Percentiles rank a stretch among this genome's conserved stretches.
phyloP scores from a whole-genome alignment of 495 filamentous ascomycete genomes.

The Penicillium waksmanii region DNA sequence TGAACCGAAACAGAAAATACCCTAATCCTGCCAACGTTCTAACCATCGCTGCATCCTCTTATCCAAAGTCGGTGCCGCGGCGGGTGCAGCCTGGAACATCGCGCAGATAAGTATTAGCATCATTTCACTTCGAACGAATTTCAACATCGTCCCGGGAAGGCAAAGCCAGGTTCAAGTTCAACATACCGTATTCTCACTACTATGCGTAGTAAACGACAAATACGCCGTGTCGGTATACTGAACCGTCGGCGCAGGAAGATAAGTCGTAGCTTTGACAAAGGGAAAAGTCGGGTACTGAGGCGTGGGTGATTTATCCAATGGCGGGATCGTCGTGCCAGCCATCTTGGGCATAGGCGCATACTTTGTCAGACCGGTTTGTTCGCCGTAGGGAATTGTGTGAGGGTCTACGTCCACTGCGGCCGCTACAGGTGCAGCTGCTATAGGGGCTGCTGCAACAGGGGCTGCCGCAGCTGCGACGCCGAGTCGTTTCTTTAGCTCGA shows the following conservation, averaged over 20 bases:
- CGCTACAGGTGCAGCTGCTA: background rate
- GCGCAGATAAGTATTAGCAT: no score
- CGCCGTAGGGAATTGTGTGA: slow-evolving; percentile 60
- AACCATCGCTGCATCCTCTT: slow-evolving; percentile 39
- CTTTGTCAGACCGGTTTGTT: slow-evolving; percentile 65
- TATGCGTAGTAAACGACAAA: slow-evolving; percentile 57
- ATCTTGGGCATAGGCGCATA: slow-evolving; percentile 76
- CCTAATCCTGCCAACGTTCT: slow-evolving; percentile 39
- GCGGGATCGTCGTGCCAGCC: slow-evolving; percentile 64
- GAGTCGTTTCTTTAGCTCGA: slow-evolving; percentile 40
- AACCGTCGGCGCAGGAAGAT: slow-evolving; percentile 56
- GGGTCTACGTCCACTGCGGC: slow-evolving; percentile 18
- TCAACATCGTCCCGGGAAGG: no score
- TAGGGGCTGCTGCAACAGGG: no score
- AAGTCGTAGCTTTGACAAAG: slow-evolving; percentile 60
- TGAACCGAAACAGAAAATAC: no score
- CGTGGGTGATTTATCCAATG: slow-evolving; percentile 49
- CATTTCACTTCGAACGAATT: no score
- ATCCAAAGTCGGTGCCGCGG: slow-evolving; percentile 33
- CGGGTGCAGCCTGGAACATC: slow-evolving; percentile 45
- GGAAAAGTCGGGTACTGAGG: slow-evolving; percentile 66
- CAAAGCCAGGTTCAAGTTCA: no score
- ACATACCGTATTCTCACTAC: slow-evolving; percentile 65
- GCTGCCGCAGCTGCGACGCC: background rate
- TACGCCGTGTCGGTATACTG: slow-evolving; percentile 64